These are phyloP conservation scores for Golubevia pallescens DNA, from an alignment of 1,284 basidiomycete species.

Conservation along the genomic window DNA sequence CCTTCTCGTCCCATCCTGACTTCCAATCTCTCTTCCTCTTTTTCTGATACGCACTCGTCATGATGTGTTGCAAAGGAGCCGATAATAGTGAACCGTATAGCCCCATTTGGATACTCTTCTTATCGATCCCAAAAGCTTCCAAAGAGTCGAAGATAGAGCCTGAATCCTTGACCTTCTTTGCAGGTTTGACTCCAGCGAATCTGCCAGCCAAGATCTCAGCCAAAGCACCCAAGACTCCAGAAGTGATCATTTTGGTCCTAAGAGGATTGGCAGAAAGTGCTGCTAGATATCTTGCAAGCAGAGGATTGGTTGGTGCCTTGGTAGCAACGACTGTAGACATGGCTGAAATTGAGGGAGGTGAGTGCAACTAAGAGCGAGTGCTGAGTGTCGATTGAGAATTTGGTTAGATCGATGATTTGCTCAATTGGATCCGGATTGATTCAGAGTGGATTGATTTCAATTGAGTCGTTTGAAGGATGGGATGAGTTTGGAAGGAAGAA, in stretches of 20 bases:
- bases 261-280: slow-evolving; percentile 45
- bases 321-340: too few relatives aligned
- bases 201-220: slow-evolving; percentile 43
- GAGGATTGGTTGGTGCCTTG: slow-evolving; percentile 13
- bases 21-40: too few relatives aligned
- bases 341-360: too few relatives aligned
- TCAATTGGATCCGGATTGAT: too few relatives aligned
- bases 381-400: too few relatives aligned
- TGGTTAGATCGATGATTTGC: too few relatives aligned
- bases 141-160: slow-evolving; percentile 20
- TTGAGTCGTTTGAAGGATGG: too few relatives aligned
- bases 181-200: slow-evolving; percentile 37
- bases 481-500: too few relatives aligned
- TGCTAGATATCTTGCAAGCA: slow-evolving; percentile 34
- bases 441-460: too few relatives aligned
- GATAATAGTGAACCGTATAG: slow-evolving; percentile 43
- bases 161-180: slow-evolving; percentile 20
- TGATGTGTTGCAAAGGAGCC: slow-evolving; percentile 48
- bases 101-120: slow-evolving; percentile 46
- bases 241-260: slow-evolving; percentile 46
- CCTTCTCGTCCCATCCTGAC: background rate
- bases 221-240: slow-evolving; percentile 37
- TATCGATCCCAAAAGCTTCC: slow-evolving; percentile 37
- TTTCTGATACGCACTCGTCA: slow-evolving; percentile 35
- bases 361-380: too few relatives aligned